Conservation (phyloP, 2,329 filamentous ascomycete species). For the Teratosphaeria gauchensis region DNA sequence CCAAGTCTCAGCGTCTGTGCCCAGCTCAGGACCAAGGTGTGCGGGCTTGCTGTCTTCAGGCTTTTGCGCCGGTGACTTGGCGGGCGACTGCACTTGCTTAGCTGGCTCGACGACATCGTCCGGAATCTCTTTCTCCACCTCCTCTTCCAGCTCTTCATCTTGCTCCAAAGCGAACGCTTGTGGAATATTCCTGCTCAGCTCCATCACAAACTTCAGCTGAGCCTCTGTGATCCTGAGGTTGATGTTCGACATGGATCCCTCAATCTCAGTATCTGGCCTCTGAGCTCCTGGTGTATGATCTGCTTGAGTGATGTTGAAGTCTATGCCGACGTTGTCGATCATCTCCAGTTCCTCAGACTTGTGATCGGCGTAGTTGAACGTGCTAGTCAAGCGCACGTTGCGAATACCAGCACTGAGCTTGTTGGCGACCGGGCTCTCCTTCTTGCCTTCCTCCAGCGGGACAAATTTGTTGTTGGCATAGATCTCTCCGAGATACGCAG, state of each 20-base stretch:
- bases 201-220: constrained; percentile 80
- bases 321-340: constrained; percentile 92
- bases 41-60: constrained; percentile 19
- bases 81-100: constrained; percentile 31
- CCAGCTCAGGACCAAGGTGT: constrained; percentile 53
- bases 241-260: constrained; percentile 85
- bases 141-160: constrained; percentile 57
- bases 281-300: constrained; percentile 71
- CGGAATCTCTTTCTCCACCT: constrained; percentile 65
- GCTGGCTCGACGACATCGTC: constrained; percentile 42
- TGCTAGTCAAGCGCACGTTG: constrained; percentile 82
- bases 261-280: constrained; percentile 82
- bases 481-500: constrained; percentile 91
- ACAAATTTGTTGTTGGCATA: constrained; percentile 92
- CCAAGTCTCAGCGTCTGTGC: constrained; percentile 63
- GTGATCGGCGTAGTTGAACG: constrained; percentile 68
- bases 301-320: constrained; percentile 83
- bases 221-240: constrained; percentile 83
- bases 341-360: constrained; percentile 81
- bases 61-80: background rate
- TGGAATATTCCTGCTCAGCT: constrained; percentile 79
- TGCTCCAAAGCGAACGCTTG: constrained; percentile 70
- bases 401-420: constrained; percentile 84
- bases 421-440: constrained; percentile 64
- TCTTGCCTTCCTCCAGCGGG: constrained; percentile 66